Percentiles rank a stretch among this genome's conserved stretches.
phyloP scores from a whole-genome alignment of 208 protist genomes.

The Vickermania spadyakhi region DNA sequence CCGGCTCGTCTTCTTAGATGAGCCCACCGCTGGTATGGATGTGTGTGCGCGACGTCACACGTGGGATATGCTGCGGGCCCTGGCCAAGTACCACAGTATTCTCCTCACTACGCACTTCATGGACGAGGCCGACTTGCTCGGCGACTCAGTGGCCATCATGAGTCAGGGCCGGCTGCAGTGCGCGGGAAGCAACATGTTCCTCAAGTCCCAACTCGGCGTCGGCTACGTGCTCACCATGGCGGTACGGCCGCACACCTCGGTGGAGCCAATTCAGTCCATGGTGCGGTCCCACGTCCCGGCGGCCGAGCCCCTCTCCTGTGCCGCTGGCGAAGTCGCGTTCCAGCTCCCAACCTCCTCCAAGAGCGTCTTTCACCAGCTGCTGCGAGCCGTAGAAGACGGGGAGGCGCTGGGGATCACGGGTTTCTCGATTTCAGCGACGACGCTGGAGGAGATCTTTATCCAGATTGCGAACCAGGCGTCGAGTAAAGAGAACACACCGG shows the following conservation, averaged over 20 bases:
- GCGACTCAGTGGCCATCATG: constrained; percentile 92
- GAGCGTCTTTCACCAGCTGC: too few species aligned
- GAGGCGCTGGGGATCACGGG: too few species aligned
- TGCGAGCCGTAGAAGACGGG: too few species aligned
- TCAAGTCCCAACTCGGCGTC: constrained; percentile 46
- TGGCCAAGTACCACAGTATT: constrained; percentile 11
- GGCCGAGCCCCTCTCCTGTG: constrained; percentile 20
- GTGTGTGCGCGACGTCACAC: constrained; percentile 16
- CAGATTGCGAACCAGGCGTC: too few species aligned
- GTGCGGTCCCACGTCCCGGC: constrained; percentile 14
- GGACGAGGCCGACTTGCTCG: constrained; percentile 92
- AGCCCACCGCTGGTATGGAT: constrained; percentile 56
- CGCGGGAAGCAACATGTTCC: constrained; percentile 43
- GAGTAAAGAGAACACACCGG: too few species aligned
- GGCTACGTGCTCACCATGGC: constrained; percentile 46
- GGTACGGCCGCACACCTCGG: constrained; percentile 19
- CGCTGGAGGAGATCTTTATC: too few species aligned
- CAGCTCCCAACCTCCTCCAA: too few species aligned
- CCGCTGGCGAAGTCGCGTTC: constrained; percentile 31
- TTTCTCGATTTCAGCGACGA: too few species aligned
- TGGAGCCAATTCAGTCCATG: constrained; percentile 4
- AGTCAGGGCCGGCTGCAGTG: constrained; percentile 46
- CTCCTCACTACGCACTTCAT: constrained; percentile 79
- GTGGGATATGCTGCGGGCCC: constrained; percentile 27
- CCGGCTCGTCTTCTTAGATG: too few species aligned